Evolutionary conservation across 495 filamentous ascomycete genomes (phyloP).

Genomic region (Haplographium delicatum): DNA sequence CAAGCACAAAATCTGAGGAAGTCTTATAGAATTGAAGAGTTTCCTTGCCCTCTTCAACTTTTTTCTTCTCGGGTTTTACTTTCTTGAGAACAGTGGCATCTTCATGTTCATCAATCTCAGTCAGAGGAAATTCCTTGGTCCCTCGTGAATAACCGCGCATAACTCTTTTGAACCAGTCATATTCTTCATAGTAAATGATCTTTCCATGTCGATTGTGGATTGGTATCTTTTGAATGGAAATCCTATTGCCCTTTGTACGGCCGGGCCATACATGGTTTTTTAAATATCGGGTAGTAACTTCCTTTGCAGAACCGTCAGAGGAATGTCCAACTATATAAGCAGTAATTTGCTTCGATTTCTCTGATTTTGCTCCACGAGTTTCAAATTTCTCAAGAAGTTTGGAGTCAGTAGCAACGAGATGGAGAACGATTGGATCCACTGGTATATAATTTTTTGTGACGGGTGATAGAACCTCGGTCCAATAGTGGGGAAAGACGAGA

Average conservation of each 20-base stretch:
- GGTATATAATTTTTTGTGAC: slow-evolving; percentile 70
- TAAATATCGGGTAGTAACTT: slow-evolving; percentile 90
- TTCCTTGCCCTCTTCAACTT: slow-evolving; percentile 66
- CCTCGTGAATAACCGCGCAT: slow-evolving; percentile 61
- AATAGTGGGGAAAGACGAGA: slow-evolving; percentile 65
- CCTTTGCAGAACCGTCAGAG: slow-evolving; percentile 82
- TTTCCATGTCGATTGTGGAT: slow-evolving; percentile 69
- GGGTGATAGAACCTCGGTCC: slow-evolving; percentile 84
- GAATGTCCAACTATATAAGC: slow-evolving; percentile 88
- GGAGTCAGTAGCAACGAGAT: slow-evolving; percentile 59
- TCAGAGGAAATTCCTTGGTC: slow-evolving; percentile 34
- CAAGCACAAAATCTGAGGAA: slow-evolving; percentile 79
- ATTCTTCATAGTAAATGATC: slow-evolving; percentile 61
- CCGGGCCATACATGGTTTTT: slow-evolving; percentile 79
- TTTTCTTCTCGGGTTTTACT: slow-evolving; percentile 64
- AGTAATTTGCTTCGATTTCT: slow-evolving; percentile 83
- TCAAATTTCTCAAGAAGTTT: slow-evolving; percentile 75
- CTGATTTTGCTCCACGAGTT: slow-evolving; percentile 72
- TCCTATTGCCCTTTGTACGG: slow-evolving; percentile 80
- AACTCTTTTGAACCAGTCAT: slow-evolving; percentile 81
- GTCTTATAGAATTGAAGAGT: slow-evolving; percentile 82
- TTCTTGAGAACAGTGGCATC: slow-evolving; percentile 69
- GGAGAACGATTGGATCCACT: slow-evolving; percentile 68
- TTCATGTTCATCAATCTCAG: slow-evolving; percentile 71
- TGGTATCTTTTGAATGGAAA: slow-evolving; percentile 71